A percentile compares a stretch with the other conserved stretches of the same genome.
These are phyloP conservation scores for Vigna trinervia DNA, from an alignment of 306 rosid species.

Conservation along the genomic window DNA sequence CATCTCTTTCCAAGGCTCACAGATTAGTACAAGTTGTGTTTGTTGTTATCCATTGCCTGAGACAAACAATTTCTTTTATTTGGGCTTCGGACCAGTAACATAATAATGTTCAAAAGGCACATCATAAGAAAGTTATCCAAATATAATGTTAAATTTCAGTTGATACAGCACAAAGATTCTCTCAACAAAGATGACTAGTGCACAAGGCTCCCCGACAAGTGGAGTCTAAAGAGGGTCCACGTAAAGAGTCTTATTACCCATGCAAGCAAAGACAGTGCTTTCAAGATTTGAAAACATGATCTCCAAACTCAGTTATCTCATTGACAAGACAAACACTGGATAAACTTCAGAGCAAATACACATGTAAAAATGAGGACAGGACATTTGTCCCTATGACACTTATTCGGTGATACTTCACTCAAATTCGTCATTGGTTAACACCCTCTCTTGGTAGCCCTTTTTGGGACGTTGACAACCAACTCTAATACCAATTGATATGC, in stretches of 20 bases:
- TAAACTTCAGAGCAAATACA: neutral
- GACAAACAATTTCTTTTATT: neutral
- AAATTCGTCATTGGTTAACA: too few relatives aligned
- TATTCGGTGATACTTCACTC: too few relatives aligned
- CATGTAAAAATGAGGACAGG: neutral
- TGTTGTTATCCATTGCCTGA: neutral
- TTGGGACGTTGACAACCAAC: too few relatives aligned
- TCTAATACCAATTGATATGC: too few relatives aligned
- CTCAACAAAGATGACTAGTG: neutral
- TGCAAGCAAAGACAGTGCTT: neutral
- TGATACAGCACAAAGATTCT: neutral
- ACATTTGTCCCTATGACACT: neutral
- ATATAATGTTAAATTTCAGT: neutral
- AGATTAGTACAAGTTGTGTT: neutral
- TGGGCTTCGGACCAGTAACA: neutral
- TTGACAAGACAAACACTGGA: slow-evolving; percentile 28
- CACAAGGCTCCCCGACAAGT: too few relatives aligned
- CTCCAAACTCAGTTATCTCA: neutral
- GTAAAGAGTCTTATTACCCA: neutral
- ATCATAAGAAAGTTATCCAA: neutral
- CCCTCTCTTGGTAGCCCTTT: too few relatives aligned
- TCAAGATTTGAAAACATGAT: neutral
- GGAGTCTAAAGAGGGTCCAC: neutral
- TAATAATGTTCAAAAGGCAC: neutral
- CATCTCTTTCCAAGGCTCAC: neutral